These are phyloP conservation scores for Melampsora larici-populina DNA, from an alignment of 1,284 basidiomycete species.

Conservation along the genomic window DNA sequence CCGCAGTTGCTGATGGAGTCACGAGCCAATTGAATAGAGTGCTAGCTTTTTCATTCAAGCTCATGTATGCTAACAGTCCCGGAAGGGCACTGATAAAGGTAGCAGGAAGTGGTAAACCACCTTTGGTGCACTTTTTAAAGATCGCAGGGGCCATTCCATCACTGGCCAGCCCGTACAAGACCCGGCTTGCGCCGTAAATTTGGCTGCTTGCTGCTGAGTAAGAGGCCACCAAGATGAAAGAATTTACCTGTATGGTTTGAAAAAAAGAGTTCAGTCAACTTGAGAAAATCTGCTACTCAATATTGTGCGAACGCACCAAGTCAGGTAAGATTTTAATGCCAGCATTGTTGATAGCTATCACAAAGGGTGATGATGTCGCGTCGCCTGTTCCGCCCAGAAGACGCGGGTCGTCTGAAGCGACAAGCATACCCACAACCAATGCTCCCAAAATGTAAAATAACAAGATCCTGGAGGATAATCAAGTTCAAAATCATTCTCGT, in stretches of 20 bases:
- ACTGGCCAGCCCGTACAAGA: constrained; percentile 67
- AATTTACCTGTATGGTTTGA: constrained; percentile 68
- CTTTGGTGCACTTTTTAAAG: constrained; percentile 66
- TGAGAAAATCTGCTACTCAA: constrained; percentile 51
- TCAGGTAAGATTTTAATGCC: constrained; percentile 52
- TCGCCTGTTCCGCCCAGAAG: constrained; percentile 45
- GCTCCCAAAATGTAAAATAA: constrained; percentile 48
- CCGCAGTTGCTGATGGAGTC: constrained; percentile 57
- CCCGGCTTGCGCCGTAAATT: constrained; percentile 58
- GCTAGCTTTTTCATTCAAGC: constrained; percentile 60
- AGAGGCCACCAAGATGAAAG: constrained; percentile 66
- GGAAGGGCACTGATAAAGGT: constrained; percentile 61
- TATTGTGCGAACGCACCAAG: constrained; percentile 48
- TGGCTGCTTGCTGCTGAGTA: constrained; percentile 81
- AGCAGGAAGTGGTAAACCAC: constrained; percentile 72
- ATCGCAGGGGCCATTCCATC: constrained; percentile 72
- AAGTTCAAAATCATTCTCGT: neutral
- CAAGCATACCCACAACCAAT: constrained; percentile 47
- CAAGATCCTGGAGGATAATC: constrained; percentile 45
- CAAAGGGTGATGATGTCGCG: constrained; percentile 48
- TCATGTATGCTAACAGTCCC: constrained; percentile 70
- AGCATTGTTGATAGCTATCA: constrained; percentile 54
- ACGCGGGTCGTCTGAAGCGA: constrained; percentile 47
- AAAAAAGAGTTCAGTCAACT: constrained; percentile 68
- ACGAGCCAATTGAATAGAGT: constrained; percentile 75